Percentiles rank a stretch among this genome's conserved stretches.
phyloP scores from a whole-genome alignment of 768 basidiomycete species.

The Pleurotus cornucopiae region DNA sequence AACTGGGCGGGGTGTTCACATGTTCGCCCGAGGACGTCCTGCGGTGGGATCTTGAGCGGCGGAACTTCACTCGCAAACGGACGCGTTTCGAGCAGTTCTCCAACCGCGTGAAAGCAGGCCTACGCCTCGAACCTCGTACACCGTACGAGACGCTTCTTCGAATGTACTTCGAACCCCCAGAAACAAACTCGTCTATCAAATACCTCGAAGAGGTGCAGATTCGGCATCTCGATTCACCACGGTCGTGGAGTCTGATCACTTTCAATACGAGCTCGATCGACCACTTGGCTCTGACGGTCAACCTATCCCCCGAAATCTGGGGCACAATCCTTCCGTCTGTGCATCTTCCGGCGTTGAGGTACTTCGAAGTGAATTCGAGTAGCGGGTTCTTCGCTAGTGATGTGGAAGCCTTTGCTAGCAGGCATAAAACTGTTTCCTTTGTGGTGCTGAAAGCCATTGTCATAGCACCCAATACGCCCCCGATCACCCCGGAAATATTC shows the following conservation, averaged over 20 bases:
- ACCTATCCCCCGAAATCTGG: slow-evolving; percentile 3
- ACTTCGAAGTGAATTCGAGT: not conserved
- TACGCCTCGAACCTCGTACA: slow-evolving; percentile 3
- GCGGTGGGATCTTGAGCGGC: not conserved
- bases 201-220: slow-evolving; percentile 1
- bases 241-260: slow-evolving; percentile 3
- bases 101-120: not conserved
- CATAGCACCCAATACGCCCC: not conserved
- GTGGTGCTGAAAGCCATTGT: not conserved
- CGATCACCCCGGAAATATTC: not conserved
- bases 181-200: not conserved
- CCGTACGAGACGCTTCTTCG: slow-evolving; percentile 6
- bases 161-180: slow-evolving; percentile 5
- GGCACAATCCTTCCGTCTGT: not conserved
- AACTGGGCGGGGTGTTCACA: slow-evolving; percentile 5
- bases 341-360: slow-evolving; percentile 1
- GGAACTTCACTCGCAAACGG: not conserved
- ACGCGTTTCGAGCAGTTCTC: slow-evolving; percentile 1
- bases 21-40: slow-evolving; percentile 1
- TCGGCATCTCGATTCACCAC: not conserved
- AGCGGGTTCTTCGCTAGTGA: slow-evolving; percentile 2
- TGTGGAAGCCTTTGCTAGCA: slow-evolving; percentile 4
- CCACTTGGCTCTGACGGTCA: slow-evolving; percentile 3
- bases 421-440: not conserved
- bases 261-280: slow-evolving; percentile 3